Percentiles rank a stretch among this genome's conserved stretches.
These are phyloP conservation scores for Coprinopsis marcescibilis DNA, from an alignment of 768 basidiomycete species.

Conservation along the genomic window DNA sequence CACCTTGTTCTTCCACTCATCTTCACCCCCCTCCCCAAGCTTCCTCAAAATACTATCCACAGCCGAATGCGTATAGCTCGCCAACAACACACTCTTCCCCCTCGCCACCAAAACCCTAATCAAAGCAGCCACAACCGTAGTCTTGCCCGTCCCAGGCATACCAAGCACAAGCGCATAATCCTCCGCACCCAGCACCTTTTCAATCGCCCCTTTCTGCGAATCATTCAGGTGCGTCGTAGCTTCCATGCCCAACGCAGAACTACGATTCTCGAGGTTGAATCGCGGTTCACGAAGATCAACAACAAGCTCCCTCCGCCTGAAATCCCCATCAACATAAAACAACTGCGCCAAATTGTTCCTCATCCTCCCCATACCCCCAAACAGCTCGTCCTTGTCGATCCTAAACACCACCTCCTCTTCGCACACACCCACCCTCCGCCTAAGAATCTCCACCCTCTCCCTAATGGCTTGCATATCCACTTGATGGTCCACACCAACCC, in stretches of 20 bases:
- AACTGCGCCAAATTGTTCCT: constrained; percentile 86
- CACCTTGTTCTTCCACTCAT: constrained; percentile 46
- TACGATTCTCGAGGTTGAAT: constrained; percentile 11
- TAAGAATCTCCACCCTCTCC: constrained; percentile 10
- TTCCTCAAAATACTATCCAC: constrained; percentile 96
- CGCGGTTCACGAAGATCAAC: constrained; percentile 72
- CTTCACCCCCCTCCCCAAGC: constrained; percentile 38
- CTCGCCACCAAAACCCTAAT: constrained; percentile 71
- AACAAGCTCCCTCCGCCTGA: constrained; percentile 60
- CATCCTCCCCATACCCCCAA: constrained; percentile 80
- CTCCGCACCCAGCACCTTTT: constrained; percentile 66
- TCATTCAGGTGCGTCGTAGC: constrained; percentile 50
- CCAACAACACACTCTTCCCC: constrained; percentile 85
- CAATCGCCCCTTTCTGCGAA: constrained; percentile 68
- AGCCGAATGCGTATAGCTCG: constrained; percentile 95
- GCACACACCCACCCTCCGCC: constrained; percentile 1
- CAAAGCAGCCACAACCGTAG: constrained; percentile 86
- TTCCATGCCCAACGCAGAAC: constrained; percentile 12
- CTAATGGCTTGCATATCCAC: constrained; percentile 28
- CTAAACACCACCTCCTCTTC: constrained; percentile 52
- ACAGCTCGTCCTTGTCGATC: constrained; percentile 91
- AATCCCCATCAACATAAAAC: constrained; percentile 77
- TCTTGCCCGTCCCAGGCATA: constrained; percentile 99
- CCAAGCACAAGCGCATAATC: constrained; percentile 93
- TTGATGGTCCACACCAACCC: constrained; percentile 79